Percentiles rank a stretch among this genome's conserved stretches.
Evolutionary conservation across 2,329 filamentous ascomycete species (phyloP).

Genomic region (Calonectria hawksworthii): DNA sequence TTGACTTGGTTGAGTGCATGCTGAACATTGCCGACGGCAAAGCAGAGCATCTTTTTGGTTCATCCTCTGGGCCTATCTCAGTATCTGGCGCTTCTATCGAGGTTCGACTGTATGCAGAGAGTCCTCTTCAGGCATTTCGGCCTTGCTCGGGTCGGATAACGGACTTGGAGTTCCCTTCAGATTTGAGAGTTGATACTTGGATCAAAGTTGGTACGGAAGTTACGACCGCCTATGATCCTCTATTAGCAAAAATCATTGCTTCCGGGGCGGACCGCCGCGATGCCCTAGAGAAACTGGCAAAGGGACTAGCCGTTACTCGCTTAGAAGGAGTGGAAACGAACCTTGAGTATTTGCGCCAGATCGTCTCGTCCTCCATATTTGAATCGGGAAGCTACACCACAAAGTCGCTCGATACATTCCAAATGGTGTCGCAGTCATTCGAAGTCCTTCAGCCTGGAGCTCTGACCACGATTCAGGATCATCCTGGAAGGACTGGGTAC

Average conservation of each 20-base stretch:
- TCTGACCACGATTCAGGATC: slow-evolving; percentile 57
- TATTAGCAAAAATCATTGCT: slow-evolving; percentile 83
- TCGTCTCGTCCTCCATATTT: slow-evolving; percentile 48
- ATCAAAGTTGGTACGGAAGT: slow-evolving; percentile 78
- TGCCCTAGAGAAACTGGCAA: slow-evolving; percentile 73
- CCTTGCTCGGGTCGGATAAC: slow-evolving; percentile 72
- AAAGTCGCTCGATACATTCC: slow-evolving; percentile 50
- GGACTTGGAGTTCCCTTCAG: slow-evolving; percentile 67
- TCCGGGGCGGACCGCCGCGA: slow-evolving; percentile 70
- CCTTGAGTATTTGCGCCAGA: slow-evolving; percentile 49
- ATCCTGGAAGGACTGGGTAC: slow-evolving; percentile 53
- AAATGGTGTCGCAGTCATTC: slow-evolving; percentile 45
- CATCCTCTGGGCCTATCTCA: not conserved
- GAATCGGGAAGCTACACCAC: slow-evolving; percentile 49
- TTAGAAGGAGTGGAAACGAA: slow-evolving; percentile 53
- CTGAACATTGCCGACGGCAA: slow-evolving; percentile 47
- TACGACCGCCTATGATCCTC: slow-evolving; percentile 81
- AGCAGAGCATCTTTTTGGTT: slow-evolving; percentile 34
- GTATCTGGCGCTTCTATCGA: slow-evolving; percentile 54
- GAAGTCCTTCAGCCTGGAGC: slow-evolving; percentile 54
- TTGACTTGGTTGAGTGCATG: slow-evolving; percentile 76
- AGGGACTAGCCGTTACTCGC: slow-evolving; percentile 67
- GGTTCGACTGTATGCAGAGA: slow-evolving; percentile 60
- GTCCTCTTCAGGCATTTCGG: slow-evolving; percentile 69
- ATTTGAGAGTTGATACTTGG: slow-evolving; percentile 74